These are phyloP conservation scores for Fistulinella staudtii DNA, from an alignment of 1,284 basidiomycete genomes.

Conservation along the genomic window DNA sequence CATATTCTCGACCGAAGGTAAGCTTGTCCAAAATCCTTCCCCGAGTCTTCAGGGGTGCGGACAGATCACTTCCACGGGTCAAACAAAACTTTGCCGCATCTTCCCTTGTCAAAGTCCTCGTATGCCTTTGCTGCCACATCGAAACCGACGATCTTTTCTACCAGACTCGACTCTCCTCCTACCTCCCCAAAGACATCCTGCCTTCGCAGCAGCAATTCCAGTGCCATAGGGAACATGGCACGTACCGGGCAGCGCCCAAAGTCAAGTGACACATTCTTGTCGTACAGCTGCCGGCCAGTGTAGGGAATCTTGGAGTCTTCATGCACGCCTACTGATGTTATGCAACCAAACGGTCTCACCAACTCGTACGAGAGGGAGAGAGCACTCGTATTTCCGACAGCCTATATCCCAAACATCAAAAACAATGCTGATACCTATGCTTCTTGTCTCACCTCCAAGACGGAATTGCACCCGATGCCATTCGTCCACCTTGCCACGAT, in stretches of 20 bases:
- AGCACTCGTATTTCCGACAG: constrained; percentile 76
- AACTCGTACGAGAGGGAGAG: constrained; percentile 70
- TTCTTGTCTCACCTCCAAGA: constrained; percentile 53
- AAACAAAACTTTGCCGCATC: constrained; percentile 71
- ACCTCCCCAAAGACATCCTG: constrained; percentile 68
- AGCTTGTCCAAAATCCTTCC: no score
- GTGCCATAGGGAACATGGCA: constrained; percentile 71
- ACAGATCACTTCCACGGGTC: constrained; percentile 59
- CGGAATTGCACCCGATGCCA: constrained; percentile 55
- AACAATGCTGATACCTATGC: not conserved
- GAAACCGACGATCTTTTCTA: constrained; percentile 61
- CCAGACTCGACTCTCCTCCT: constrained; percentile 53
- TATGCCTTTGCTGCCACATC: constrained; percentile 56
- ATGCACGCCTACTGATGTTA: constrained; percentile 78
- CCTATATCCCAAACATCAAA: constrained; percentile 39
- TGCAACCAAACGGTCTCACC: constrained; percentile 76
- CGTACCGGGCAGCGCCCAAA: constrained; percentile 87
- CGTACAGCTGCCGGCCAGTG: constrained; percentile 64
- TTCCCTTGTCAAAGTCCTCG: constrained; percentile 62
- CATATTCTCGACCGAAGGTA: no score
- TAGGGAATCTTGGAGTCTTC: constrained; percentile 54
- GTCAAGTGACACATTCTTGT: constrained; percentile 78
- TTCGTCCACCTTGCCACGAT: constrained; percentile 50
- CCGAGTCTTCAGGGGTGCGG: no score
- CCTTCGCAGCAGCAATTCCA: constrained; percentile 65